These are phyloP conservation scores for Posidonia oceanica DNA, from an alignment of 116 monocot species.

Conservation along the genomic window DNA sequence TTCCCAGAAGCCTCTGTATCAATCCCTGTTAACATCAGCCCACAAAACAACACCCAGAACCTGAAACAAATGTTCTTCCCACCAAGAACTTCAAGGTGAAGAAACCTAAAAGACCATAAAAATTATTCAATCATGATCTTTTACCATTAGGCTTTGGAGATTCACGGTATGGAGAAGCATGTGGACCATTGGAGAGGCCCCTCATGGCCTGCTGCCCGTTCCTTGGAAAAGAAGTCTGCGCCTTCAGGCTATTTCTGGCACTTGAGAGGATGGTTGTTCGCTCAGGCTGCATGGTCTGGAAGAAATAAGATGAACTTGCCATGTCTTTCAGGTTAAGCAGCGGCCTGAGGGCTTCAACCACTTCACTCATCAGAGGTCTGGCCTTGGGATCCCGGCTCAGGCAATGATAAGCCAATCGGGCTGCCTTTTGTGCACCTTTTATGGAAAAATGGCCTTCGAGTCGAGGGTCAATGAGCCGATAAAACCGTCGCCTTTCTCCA, in stretches of 20 bases:
- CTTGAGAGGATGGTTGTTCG: slow-evolving; percentile 8
- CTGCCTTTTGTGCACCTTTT: slow-evolving; percentile 41
- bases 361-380: slow-evolving; percentile 44
- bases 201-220: slow-evolving; percentile 17
- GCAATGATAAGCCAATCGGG: slow-evolving; percentile 29
- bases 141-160: slow-evolving; percentile 9
- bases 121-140: neutral
- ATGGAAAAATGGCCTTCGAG: slow-evolving; percentile 38
- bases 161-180: slow-evolving; percentile 14
- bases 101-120: neutral
- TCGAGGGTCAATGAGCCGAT: slow-evolving; percentile 33
- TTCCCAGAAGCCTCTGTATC: neutral
- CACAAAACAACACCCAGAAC: neutral
- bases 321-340: slow-evolving; percentile 38
- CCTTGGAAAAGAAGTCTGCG: slow-evolving; percentile 12
- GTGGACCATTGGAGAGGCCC: slow-evolving; percentile 20
- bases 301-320: slow-evolving; percentile 33
- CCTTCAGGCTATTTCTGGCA: slow-evolving; percentile 13
- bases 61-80: neutral
- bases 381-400: slow-evolving; percentile 35
- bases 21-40: neutral
- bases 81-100: neutral
- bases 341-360: slow-evolving; percentile 30
- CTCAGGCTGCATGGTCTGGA: slow-evolving; percentile 31
- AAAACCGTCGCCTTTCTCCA: slow-evolving; percentile 25